Evolutionary conservation across 73 alveolate genomes (phyloP).

Genomic region (Uronychia binucleata): DNA sequence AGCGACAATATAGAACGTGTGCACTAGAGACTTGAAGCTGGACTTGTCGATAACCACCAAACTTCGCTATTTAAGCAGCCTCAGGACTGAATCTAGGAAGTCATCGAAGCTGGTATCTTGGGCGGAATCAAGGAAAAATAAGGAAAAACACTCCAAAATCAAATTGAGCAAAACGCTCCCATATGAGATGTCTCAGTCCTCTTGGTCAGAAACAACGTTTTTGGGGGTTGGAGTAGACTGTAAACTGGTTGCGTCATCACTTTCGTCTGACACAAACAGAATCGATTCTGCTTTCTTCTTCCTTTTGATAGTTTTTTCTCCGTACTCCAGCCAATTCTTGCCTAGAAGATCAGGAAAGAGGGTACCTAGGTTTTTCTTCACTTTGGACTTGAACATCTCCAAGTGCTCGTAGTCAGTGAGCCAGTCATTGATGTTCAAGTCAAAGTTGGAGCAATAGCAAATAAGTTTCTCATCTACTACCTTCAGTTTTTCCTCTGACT

Average conservation of each 20-base stretch:
- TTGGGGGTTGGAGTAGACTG: background rate
- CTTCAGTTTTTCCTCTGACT: slow-evolving; percentile 7
- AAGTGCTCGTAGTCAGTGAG: slow-evolving; percentile 66
- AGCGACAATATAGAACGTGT: slow-evolving; percentile 56
- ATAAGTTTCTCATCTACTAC: slow-evolving; percentile 49
- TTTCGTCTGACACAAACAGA: slow-evolving; percentile 6
- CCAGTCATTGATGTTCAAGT: slow-evolving; percentile 69
- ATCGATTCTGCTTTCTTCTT: background rate
- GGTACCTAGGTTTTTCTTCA: slow-evolving; percentile 61
- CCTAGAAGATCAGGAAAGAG: background rate
- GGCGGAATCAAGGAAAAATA: background rate
- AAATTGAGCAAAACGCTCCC: background rate
- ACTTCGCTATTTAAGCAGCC: background rate
- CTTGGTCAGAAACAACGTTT: background rate
- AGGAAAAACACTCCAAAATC: background rate
- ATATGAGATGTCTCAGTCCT: background rate
- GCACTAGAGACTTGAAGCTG: slow-evolving; percentile 36
- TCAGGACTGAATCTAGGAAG: background rate
- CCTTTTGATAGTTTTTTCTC: background rate
- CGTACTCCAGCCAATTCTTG: slow-evolving; percentile 15
- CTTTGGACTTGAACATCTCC: slow-evolving; percentile 55
- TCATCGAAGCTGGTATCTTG: background rate
- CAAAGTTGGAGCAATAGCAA: slow-evolving; percentile 65
- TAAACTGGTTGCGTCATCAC: slow-evolving; percentile 5
- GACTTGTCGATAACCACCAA: slow-evolving; percentile 23